Conservation (phyloP, 75 land plant species). For the Picea glauca region DNA sequence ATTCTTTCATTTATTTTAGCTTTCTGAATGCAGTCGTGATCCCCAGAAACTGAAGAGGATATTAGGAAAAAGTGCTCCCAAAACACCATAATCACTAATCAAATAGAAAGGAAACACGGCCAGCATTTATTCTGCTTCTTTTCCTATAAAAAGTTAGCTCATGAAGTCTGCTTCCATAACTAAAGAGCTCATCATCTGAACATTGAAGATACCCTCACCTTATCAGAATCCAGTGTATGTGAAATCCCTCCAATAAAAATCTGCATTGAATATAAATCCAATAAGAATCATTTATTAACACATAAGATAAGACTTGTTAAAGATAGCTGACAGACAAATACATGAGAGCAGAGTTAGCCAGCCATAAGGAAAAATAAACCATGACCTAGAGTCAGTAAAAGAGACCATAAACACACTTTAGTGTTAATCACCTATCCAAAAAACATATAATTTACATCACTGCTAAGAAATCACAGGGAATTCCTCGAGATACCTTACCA, state of each 20-base stretch:
- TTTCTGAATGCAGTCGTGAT: neutral
- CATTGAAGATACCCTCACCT: slow-evolving; percentile 36
- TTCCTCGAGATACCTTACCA: too few species aligned
- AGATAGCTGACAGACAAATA: too few species aligned
- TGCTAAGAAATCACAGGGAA: too few species aligned
- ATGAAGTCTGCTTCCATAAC: neutral
- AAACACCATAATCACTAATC: neutral
- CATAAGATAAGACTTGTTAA: neutral
- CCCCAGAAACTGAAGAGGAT: neutral
- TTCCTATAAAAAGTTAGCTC: neutral
- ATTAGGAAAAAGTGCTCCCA: neutral
- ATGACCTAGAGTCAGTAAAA: neutral
- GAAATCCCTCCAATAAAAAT: slow-evolving; percentile 94
- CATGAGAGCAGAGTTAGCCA: neutral
- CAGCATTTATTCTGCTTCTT: too few species aligned
- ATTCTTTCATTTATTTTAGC: neutral
- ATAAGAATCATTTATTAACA: slow-evolving; percentile 8
- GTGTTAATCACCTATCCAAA: too few species aligned
- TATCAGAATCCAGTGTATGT: slow-evolving; percentile 49
- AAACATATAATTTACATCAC: too few species aligned
- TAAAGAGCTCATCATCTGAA: neutral
- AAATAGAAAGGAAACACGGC: too few species aligned
- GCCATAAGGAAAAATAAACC: neutral
- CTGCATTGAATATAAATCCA: slow-evolving; percentile 20
- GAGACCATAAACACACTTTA: too few species aligned